Percentiles rank a stretch among this genome's conserved stretches.
Conservation (phyloP, 345 rosid genomes). For the Moricandia arvensis region DNA sequence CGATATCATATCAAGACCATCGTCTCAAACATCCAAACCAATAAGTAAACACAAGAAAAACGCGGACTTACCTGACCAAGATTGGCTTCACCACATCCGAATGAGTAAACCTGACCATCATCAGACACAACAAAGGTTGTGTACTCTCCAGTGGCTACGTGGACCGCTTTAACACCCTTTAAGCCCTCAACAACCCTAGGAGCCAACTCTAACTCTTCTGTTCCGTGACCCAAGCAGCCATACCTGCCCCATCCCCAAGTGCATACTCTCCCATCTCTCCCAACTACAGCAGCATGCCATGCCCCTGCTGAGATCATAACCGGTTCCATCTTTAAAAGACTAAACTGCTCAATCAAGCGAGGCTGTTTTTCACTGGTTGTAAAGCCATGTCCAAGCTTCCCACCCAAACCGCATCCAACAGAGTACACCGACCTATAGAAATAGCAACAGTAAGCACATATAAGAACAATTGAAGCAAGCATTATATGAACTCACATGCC, state of each 20-base stretch:
- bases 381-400: slow-evolving; percentile 95
- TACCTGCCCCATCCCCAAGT: slow-evolving; percentile 99
- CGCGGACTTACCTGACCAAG: slow-evolving; percentile 71
- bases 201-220: slow-evolving; percentile 68
- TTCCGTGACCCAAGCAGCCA: slow-evolving; percentile 97
- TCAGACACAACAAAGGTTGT: slow-evolving; percentile 86
- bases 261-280: slow-evolving; percentile 86
- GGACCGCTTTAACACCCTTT: slow-evolving; percentile 68
- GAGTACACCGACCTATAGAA: slow-evolving; percentile 82
- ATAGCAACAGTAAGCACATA: slow-evolving; percentile 25
- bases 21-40: neutral
- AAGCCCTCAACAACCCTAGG: slow-evolving; percentile 85
- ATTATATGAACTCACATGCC: slow-evolving; percentile 76
- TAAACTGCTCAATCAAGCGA: slow-evolving; percentile 78
- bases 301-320: slow-evolving; percentile 89
- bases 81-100: slow-evolving; percentile 80
- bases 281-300: slow-evolving; percentile 98
- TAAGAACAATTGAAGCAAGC: neutral
- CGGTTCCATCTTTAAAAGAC: slow-evolving; percentile 72
- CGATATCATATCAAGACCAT: neutral
- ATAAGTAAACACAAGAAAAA: neutral
- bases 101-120: slow-evolving; percentile 87
- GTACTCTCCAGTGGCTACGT: slow-evolving; percentile 89
- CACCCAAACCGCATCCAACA: slow-evolving; percentile 83
- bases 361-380: slow-evolving; percentile 75